These are phyloP conservation scores for Chondrus crispus DNA, from an alignment of 23 red algal species.

Conservation along the genomic window DNA sequence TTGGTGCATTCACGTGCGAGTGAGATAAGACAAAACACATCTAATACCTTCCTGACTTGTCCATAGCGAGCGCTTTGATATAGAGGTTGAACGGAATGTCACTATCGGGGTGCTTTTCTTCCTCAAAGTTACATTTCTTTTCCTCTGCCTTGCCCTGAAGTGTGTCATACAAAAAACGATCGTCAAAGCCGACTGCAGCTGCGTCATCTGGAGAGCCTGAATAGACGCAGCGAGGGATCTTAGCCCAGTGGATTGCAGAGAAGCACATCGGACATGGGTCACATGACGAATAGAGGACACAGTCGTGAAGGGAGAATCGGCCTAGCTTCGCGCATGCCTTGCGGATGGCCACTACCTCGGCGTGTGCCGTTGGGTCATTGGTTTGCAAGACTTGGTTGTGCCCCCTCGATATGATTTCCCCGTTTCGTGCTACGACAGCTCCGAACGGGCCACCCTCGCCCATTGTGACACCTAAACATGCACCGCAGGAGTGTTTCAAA, in stretches of 20 bases:
- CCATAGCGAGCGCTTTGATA: not conserved
- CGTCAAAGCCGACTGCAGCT: constrained; percentile 79
- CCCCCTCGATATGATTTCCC: constrained; percentile 45
- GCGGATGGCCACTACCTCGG: constrained; percentile 86
- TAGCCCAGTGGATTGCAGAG: constrained; percentile 75
- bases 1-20: not conserved
- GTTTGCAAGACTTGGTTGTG: constrained; percentile 75
- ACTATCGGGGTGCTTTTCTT: not conserved
- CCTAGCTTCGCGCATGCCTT: constrained; percentile 58
- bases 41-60: constrained; percentile 5
- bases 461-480: constrained; percentile 54
- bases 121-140: constrained; percentile 20
- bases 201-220: constrained; percentile 64
- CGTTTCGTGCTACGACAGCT: constrained; percentile 51
- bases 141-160: constrained; percentile 13
- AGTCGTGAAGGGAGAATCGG: constrained; percentile 69
- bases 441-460: constrained; percentile 89
- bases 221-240: constrained; percentile 59
- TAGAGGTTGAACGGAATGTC: not conserved
- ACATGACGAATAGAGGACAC: constrained; percentile 84
- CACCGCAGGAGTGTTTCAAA: no score
- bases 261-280: constrained; percentile 96
- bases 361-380: constrained; percentile 91
- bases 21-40: not conserved
- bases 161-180: constrained; percentile 62